phyloP scores from a whole-genome alignment of 768 basidiomycete genomes.

The Daedaleopsis nitida region DNA sequence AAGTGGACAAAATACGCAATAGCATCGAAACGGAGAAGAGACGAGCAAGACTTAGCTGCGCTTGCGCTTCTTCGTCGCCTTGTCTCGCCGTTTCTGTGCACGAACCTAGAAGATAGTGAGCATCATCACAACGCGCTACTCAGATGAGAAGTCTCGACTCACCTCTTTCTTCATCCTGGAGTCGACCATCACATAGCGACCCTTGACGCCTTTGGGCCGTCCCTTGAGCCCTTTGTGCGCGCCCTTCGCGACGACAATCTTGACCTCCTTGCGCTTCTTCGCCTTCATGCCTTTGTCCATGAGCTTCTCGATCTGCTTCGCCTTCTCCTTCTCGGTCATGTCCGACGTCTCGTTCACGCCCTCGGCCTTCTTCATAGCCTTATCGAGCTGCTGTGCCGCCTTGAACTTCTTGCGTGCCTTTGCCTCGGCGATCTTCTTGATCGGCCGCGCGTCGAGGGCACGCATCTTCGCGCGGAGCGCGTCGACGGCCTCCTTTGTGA shows the following conservation, averaged over 20 bases:
- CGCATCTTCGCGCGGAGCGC: constrained; percentile 88
- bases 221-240: constrained; percentile 88
- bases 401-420: constrained; percentile 96
- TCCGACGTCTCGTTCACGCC: constrained; percentile 87
- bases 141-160: constrained; percentile 23
- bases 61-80: constrained; percentile 64
- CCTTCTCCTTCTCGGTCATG: constrained; percentile 94
- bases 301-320: constrained; percentile 88
- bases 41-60: constrained; percentile 32
- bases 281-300: constrained; percentile 80
- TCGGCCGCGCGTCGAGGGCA: constrained; percentile 93
- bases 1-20: not conserved
- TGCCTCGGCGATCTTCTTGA: constrained; percentile 98
- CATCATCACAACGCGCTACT: not conserved
- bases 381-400: constrained; percentile 82
- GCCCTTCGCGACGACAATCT: constrained; percentile 92
- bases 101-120: constrained; percentile 54
- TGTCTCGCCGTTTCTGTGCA: constrained; percentile 79
- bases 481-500: constrained; percentile 92
- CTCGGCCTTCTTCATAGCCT: constrained; percentile 95
- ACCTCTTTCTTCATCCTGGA: constrained; percentile 93
- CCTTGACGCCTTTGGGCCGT: constrained; percentile 94
- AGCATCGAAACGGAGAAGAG: no score
- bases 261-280: constrained; percentile 70
- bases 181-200: constrained; percentile 93